Conservation (phyloP, 2,329 filamentous ascomycete genomes). For the Colletotrichum falcatum region DNA sequence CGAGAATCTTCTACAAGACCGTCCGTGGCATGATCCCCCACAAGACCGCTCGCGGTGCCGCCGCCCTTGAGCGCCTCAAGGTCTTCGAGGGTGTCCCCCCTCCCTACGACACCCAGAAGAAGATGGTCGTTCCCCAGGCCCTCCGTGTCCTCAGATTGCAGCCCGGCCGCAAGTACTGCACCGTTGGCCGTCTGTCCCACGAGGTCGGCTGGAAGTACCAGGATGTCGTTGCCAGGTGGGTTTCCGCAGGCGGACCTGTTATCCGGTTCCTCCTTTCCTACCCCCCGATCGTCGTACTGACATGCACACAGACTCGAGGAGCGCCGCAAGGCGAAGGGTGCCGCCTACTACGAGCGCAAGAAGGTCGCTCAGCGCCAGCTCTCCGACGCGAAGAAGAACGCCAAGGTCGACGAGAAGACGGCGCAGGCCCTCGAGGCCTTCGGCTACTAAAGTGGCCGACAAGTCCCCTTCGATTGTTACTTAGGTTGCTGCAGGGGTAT, state of each 20-base stretch:
- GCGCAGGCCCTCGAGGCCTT: slow-evolving; percentile 87
- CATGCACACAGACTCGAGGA: slow-evolving; percentile 84
- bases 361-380: slow-evolving; percentile 93
- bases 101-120: slow-evolving; percentile 99
- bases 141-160: slow-evolving; percentile 96
- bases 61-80: slow-evolving; percentile 98
- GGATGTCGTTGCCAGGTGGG: slow-evolving; percentile 97
- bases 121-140: slow-evolving; percentile 98
- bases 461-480: slow-evolving; percentile 29
- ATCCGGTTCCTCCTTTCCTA: not conserved
- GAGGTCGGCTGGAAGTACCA: slow-evolving; percentile 99
- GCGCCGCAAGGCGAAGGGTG: slow-evolving; percentile 99
- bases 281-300: not conserved
- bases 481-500: slow-evolving; percentile 4
- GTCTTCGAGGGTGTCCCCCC: slow-evolving; percentile 99
- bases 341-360: slow-evolving; percentile 99
- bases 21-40: slow-evolving; percentile 99
- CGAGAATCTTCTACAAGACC: slow-evolving; percentile 99
- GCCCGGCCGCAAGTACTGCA: slow-evolving; percentile 99
- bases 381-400: slow-evolving; percentile 91
- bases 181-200: slow-evolving; percentile 95
- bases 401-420: slow-evolving; percentile 87
- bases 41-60: slow-evolving; percentile 98
- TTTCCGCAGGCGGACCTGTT: slow-evolving; percentile 47
- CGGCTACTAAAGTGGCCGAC: slow-evolving; percentile 79